A percentile compares a stretch with the other conserved stretches of the same genome.
These are phyloP conservation scores for Podila epigama DNA, from an alignment of 192 early-diverging fungal species.

Conservation along the genomic window DNA sequence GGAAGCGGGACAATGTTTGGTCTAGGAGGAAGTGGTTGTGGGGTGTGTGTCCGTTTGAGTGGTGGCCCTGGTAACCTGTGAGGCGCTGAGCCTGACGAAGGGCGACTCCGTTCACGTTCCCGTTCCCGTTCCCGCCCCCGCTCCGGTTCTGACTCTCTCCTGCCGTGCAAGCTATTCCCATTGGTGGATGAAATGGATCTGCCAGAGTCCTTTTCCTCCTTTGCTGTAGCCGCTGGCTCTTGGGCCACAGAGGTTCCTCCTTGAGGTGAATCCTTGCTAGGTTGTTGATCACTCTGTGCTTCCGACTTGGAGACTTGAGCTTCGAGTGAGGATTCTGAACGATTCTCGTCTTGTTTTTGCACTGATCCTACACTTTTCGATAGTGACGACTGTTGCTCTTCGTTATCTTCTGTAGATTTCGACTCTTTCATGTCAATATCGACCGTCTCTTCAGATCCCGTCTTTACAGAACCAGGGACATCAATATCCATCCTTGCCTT, in stretches of 20 bases:
- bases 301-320: not conserved
- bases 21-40: slow-evolving; percentile 26
- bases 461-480: not conserved
- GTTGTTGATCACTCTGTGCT: not conserved
- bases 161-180: too few species aligned
- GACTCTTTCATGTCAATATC: not conserved
- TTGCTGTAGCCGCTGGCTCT: not conserved
- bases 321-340: slow-evolving; percentile 4
- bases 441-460: not conserved
- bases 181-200: not conserved
- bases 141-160: not conserved
- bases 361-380: not conserved
- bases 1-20: slow-evolving; percentile 42
- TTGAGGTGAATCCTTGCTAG: not conserved
- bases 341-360: too few species aligned
- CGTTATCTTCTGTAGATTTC: not conserved
- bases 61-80: not conserved
- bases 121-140: too few species aligned
- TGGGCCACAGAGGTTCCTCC: too few species aligned
- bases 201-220: not conserved
- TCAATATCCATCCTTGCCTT: slow-evolving; percentile 1
- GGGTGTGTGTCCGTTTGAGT: slow-evolving; percentile 23
- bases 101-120: not conserved
- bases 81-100: not conserved
- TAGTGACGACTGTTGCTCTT: too few species aligned